Conservation (phyloP, 495 filamentous ascomycete species). For the Glarea lozoyensis region DNA sequence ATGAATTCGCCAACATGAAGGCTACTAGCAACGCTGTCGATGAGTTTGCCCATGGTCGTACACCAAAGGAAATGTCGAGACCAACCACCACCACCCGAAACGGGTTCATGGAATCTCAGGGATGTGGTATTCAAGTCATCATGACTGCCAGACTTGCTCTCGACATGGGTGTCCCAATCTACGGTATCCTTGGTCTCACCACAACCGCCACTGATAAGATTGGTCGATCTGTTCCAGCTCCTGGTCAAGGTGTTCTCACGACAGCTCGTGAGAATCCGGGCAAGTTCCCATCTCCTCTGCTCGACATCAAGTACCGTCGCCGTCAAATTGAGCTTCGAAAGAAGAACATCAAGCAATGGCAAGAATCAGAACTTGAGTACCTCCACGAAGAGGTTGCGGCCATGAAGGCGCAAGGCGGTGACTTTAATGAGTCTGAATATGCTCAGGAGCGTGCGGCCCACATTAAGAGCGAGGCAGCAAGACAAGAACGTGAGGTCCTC, state of each 20-base stretch:
- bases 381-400: constrained; percentile 84
- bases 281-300: constrained; percentile 87
- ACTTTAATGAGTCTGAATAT: constrained; percentile 75
- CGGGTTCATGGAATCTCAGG: constrained; percentile 99
- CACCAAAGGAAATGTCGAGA: constrained; percentile 94
- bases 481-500: constrained; percentile 87
- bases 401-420: constrained; percentile 69
- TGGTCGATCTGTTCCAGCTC: constrained; percentile 91
- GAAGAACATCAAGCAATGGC: constrained; percentile 89
- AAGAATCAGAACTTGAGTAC: constrained; percentile 88
- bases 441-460: constrained; percentile 76
- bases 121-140: constrained; percentile 95
- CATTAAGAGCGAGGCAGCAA: constrained; percentile 77
- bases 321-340: constrained; percentile 88
- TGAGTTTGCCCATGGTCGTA: constrained; percentile 90
- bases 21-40: constrained; percentile 96
- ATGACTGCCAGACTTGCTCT: constrained; percentile 94
- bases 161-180: constrained; percentile 98
- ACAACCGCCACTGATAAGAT: constrained; percentile 99
- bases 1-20: constrained; percentile 99
- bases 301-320: constrained; percentile 95
- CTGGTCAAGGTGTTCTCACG: constrained; percentile 95
- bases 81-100: constrained; percentile 93
- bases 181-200: constrained; percentile 88
- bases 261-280: constrained; percentile 83